Evolutionary conservation across 2,329 filamentous ascomycete genomes (phyloP), one percentile per base, ranked within the genome.

Genomic region (Endocalyx cinctus): DNA sequence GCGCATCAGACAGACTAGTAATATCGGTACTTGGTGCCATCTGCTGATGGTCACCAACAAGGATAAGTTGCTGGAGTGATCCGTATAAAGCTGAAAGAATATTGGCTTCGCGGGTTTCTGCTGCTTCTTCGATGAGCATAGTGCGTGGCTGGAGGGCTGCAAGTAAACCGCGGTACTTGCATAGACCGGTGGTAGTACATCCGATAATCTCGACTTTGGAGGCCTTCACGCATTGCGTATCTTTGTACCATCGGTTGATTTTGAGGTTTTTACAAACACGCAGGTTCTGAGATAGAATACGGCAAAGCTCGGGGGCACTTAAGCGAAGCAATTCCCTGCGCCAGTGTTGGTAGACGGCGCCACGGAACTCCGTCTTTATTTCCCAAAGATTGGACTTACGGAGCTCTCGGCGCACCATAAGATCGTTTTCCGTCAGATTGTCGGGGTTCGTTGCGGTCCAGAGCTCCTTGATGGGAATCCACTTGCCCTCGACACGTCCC

Each of bases 21-120:
- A 84, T 66, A 27, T 82, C 73, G 36, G 80, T 84, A 28, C 80
- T 75, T 0, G 81, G 86, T 8, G 79, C 75, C 3, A 94, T 66
- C 51, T 94, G 87, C 55, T 86, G 75, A 46, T 94, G 87, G 50
- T 94, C 87, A 1, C 87, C 87, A 0, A 94, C 66, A 1, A 78
- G 58, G 5, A 77, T 63, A 1, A 78, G 57, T 35, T 77, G 73
- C 29, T 77, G 63, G 3, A 78, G 51, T 2, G 64, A 69, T 3
- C 64, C 64, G 23, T 72, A 70, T 6, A 75, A 47, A 0, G 70
- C 71, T 1, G 72, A 70, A 1, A 66, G 58, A 23, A 77, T 69
- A 31, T 71, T 74, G 6, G 77, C 75, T 51, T 86, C 82, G 5
- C 80, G 70, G 0, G 82, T 84, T 52, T 94, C 85, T 0, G 85